Conservation (phyloP, 257 asterid genomes). For the Solanum dulcamara region DNA sequence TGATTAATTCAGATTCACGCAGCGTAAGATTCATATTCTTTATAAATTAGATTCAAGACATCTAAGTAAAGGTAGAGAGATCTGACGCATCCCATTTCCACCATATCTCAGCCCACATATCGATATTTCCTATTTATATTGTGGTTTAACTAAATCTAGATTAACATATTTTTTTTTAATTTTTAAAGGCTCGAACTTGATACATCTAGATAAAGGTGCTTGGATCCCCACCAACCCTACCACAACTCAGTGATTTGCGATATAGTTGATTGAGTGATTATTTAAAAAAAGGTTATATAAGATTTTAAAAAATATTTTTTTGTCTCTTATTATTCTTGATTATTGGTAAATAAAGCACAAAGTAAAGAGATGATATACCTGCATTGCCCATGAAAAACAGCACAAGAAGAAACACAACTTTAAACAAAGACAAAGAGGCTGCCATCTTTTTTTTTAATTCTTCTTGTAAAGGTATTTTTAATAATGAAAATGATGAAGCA, state of each 20-base stretch:
- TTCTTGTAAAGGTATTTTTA: background rate
- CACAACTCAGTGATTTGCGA: background rate
- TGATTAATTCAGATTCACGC: background rate
- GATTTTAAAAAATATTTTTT: too few species aligned
- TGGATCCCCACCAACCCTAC: too few species aligned
- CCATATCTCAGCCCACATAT: too few species aligned
- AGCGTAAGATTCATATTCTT: too few species aligned
- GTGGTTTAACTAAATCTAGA: background rate
- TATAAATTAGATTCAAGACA: background rate
- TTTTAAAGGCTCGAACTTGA: too few species aligned
- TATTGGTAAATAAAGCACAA: background rate
- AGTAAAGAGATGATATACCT: background rate
- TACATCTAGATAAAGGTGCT: too few species aligned
- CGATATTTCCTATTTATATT: background rate
- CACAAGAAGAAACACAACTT: background rate
- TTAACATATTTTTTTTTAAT: too few species aligned
- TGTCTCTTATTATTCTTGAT: background rate
- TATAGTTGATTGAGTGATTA: background rate
- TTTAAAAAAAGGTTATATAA: too few species aligned
- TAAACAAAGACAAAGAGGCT: background rate
- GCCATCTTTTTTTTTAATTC: background rate
- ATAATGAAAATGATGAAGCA: background rate
- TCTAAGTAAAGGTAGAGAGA: background rate
- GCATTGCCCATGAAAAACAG: background rate
- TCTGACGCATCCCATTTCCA: too few species aligned